Conservation (phyloP, 106 monocot genomes). For the Amphibolis antarctica region DNA sequence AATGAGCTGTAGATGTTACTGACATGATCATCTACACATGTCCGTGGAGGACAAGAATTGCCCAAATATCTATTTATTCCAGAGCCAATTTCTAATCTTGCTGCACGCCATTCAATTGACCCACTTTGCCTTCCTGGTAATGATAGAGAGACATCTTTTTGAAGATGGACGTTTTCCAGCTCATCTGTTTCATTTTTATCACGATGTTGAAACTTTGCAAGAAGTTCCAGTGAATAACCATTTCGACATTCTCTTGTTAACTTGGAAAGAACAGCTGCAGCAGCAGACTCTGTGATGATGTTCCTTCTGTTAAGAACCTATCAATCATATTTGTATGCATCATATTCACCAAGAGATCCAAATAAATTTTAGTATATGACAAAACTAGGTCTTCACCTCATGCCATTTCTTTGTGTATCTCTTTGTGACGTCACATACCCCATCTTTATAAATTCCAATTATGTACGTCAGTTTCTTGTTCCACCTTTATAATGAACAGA, state of each 20-base stretch:
- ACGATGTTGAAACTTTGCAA: slow-evolving; percentile 28
- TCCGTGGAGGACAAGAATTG: slow-evolving; percentile 42
- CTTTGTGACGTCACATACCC: slow-evolving; percentile 83
- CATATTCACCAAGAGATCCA: neutral
- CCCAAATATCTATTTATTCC: slow-evolving; percentile 29
- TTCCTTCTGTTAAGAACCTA: slow-evolving; percentile 69
- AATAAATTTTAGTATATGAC: neutral
- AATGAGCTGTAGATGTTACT: slow-evolving; percentile 44
- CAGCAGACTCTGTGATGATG: slow-evolving; percentile 54
- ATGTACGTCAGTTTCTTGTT: slow-evolving; percentile 77
- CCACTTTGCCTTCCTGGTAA: slow-evolving; percentile 95
- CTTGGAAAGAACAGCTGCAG: slow-evolving; percentile 46
- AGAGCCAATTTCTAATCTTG: slow-evolving; percentile 57
- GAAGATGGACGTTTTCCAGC: slow-evolving; percentile 38
- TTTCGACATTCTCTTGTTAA: slow-evolving; percentile 60
- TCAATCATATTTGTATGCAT: slow-evolving; percentile 1
- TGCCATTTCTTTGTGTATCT: slow-evolving; percentile 89
- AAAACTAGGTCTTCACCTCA: slow-evolving; percentile 34
- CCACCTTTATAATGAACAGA: slow-evolving; percentile 44
- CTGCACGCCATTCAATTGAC: slow-evolving; percentile 61
- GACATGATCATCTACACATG: slow-evolving; percentile 72
- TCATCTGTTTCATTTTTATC: slow-evolving; percentile 58
- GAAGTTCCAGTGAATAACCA: slow-evolving; percentile 39
- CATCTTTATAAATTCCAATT: slow-evolving; percentile 81
- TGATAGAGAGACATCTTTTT: slow-evolving; percentile 25